phyloP scores from a whole-genome alignment of 306 rosid species.

The Cicer chorassanicum region DNA sequence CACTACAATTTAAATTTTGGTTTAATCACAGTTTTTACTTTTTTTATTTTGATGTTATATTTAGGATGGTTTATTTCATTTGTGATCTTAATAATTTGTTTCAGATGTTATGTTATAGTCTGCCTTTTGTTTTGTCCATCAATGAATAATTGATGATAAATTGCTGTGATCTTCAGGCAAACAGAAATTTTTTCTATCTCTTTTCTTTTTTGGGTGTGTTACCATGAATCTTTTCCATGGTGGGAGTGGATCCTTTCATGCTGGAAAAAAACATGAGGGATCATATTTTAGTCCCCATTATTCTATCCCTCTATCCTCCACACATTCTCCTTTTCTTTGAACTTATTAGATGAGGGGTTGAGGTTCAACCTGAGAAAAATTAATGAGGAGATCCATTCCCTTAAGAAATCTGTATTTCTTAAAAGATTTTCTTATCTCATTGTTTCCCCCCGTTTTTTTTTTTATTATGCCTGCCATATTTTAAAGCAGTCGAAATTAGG shows the following conservation, averaged over 20 bases:
- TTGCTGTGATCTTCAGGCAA: not conserved
- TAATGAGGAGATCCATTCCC: no score
- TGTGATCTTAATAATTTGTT: not conserved
- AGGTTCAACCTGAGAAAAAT: no score
- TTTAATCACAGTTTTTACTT: not conserved
- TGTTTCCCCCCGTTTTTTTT: not conserved
- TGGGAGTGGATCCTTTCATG: no score
- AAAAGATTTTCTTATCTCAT: not conserved
- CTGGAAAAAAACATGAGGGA: no score
- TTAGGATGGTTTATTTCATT: conserved; percentile 16
- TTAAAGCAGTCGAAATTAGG: not conserved
- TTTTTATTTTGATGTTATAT: not conserved
- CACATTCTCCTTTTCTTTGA: no score
- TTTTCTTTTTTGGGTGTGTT: no score
- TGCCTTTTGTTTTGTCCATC: not conserved
- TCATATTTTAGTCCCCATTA: not conserved
- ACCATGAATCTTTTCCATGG: no score
- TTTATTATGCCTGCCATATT: not conserved
- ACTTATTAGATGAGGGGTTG: no score
- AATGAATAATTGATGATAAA: not conserved
- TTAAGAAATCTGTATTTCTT: no score
- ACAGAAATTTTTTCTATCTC: not conserved
- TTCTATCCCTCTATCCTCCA: not conserved
- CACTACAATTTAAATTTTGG: not conserved
- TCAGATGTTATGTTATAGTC: not conserved